A percentile compares a stretch with the other conserved stretches of the same genome.
Evolutionary conservation across 768 basidiomycete species (phyloP).

Genomic region (Tulasnella sp.): DNA sequence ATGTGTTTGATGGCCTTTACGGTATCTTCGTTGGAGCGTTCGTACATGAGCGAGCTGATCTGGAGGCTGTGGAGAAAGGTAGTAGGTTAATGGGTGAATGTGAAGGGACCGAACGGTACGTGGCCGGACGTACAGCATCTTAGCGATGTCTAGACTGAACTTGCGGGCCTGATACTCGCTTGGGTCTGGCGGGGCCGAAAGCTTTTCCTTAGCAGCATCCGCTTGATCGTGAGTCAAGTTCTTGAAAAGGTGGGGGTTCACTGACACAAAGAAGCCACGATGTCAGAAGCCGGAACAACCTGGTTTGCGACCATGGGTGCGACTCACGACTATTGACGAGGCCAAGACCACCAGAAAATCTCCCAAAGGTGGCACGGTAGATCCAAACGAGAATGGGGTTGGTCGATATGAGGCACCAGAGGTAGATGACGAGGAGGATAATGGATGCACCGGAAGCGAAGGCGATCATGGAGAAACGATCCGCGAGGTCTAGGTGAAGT

Average conservation of each 20-base stretch:
- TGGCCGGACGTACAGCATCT: constrained; percentile 25
- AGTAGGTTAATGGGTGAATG: not conserved
- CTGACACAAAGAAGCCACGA: not conserved
- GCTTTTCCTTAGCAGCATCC: constrained; percentile 26
- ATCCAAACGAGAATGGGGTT: constrained; percentile 4
- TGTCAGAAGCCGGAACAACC: not conserved
- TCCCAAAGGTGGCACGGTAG: not conserved
- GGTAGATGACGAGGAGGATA: constrained; percentile 15
- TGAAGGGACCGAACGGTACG: too few relatives aligned
- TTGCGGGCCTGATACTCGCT: not conserved
- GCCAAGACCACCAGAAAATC: constrained; percentile 5
- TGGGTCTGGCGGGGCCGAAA: not conserved
- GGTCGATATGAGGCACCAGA: constrained; percentile 26
- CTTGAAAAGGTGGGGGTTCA: constrained; percentile 28
- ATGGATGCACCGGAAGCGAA: constrained; percentile 16
- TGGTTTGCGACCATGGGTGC: not conserved
- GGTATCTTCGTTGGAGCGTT: constrained; percentile 17
- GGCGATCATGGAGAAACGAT: constrained; percentile 17
- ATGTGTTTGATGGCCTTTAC: constrained; percentile 8
- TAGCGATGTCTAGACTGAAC: constrained; percentile 28
- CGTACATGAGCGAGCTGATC: constrained; percentile 26
- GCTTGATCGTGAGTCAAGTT: constrained; percentile 17
- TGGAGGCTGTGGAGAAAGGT: constrained; percentile 22
- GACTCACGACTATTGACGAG: constrained; percentile 22
- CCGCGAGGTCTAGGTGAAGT: not conserved